Conservation (phyloP, 192 early-diverging fungal genomes). For the Hyaloraphidium curvatum region DNA sequence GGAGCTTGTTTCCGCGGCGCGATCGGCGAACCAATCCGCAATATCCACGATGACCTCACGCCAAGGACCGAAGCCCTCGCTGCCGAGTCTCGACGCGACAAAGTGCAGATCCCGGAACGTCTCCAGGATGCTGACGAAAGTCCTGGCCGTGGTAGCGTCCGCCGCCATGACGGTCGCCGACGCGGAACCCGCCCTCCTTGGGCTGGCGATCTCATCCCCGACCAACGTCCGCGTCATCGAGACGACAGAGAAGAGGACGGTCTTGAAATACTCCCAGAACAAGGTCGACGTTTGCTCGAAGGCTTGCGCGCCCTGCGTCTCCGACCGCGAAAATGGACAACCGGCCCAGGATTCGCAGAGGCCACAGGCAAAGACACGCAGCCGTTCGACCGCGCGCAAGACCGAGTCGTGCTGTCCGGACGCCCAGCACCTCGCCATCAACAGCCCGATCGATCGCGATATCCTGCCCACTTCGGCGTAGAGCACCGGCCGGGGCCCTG, state of each 20-base stretch:
- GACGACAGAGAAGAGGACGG: not conserved
- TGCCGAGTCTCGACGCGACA: not conserved
- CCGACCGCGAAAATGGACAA: too few relatives aligned
- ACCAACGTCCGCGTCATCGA: not conserved
- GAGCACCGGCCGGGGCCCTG: too few relatives aligned
- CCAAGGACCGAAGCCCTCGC: not conserved
- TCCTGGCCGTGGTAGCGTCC: not conserved
- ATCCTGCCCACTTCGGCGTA: too few relatives aligned
- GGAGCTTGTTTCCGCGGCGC: not conserved
- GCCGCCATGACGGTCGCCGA: not conserved
- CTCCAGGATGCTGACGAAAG: not conserved
- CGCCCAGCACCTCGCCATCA: too few relatives aligned
- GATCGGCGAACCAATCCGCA: not conserved
- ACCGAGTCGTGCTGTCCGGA: too few relatives aligned
- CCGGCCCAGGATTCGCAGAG: too few relatives aligned
- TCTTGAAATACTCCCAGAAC: not conserved
- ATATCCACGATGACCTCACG: not conserved
- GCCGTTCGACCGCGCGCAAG: too few relatives aligned
- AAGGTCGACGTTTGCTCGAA: slow-evolving; percentile 1
- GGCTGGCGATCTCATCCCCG: not conserved
- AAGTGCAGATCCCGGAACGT: not conserved
- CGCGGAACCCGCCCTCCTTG: not conserved
- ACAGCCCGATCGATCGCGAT: too few relatives aligned
- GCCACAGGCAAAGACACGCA: too few relatives aligned
- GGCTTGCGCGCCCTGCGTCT: not conserved